Base-by-base conservation (phyloP, 805 yeast species). In the Schizosaccharomyces octosporus region DNA sequence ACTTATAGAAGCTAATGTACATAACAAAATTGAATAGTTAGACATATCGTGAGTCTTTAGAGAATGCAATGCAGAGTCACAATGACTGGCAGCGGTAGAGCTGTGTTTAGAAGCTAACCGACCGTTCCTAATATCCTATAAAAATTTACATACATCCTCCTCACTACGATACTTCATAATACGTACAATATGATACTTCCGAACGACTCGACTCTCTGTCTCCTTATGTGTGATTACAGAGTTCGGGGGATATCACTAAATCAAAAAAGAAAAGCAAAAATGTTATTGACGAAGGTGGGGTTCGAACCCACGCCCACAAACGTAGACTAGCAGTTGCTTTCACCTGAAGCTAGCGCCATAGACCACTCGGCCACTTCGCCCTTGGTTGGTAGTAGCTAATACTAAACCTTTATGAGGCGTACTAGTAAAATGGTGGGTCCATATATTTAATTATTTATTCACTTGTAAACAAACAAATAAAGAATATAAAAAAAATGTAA, bases 301-400 rank as follows among this genome's bases (percentile, higher is more conserved):
- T 51, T 51, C 57, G 57, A 51, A 51, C 57, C 57, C 57, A 51
- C 57, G 57, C 57, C 36, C 57, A 51, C 57, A 51, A 19, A 51
- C 36, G 57, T 51, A 29, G 36, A 51, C 57, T 51, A 51, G 57
- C 57, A 51, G 7, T 21, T 29, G 31, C 57, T 24, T 21, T 51
- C 36, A 68, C 73, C 73, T 70, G 70, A 70, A 70, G 69, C 72
- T 70, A 71, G 69, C 73, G 73, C 73, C 73, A 68, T 70, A 70
- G 70, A 70, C 73, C 72, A 70, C 73, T 70, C 73, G 73, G 73
- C 73, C 73, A 70, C 57, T 51, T 51, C 57, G 57, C 57, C 57
- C 9, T 45, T 7, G 4, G 41, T 36, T 36, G 41, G 11, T 36
- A 7, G 3, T 36, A 7, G 11, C 13, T 3, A 1, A 4, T 9